Percentiles rank a stretch among this genome's conserved stretches.
Evolutionary conservation across 1,139 yeast species (phyloP).

Genomic region (Pichia sp.): DNA sequence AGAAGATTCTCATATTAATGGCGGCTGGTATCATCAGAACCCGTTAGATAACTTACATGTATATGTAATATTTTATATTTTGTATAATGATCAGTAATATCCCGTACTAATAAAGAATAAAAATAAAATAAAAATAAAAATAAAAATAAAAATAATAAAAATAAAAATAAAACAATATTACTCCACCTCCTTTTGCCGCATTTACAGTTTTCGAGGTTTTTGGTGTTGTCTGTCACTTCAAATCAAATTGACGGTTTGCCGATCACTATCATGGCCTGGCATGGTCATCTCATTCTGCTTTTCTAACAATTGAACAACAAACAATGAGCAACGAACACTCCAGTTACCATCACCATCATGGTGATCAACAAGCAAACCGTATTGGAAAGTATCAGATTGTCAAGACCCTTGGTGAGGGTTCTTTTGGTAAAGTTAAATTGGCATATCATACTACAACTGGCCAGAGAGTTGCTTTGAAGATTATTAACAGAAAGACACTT

Average conservation of each 20-base stretch:
- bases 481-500: slow-evolving; percentile 86
- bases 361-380: slow-evolving; percentile 28
- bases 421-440: slow-evolving; percentile 93
- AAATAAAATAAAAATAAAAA: background rate
- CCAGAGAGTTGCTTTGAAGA: slow-evolving; percentile 88
- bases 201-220: no score
- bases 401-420: slow-evolving; percentile 93
- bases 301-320: slow-evolving; percentile 8
- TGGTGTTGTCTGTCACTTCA: background rate
- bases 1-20: slow-evolving; percentile 81
- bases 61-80: no score
- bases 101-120: background rate
- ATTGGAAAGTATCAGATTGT: slow-evolving; percentile 93
- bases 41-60: slow-evolving; percentile 46
- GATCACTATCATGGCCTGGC: no score
- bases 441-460: slow-evolving; percentile 93
- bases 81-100: no score
- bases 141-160: no score
- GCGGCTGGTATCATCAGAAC: slow-evolving; percentile 98
- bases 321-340: slow-evolving; percentile 1
- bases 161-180: no score
- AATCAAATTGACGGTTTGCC: no score
- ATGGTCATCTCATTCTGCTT: no score
- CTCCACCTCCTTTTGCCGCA: no score
- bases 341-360: slow-evolving; percentile 6